Evolutionary conservation across 306 rosid genomes (phyloP).

Genomic region (Neltuma alba): DNA sequence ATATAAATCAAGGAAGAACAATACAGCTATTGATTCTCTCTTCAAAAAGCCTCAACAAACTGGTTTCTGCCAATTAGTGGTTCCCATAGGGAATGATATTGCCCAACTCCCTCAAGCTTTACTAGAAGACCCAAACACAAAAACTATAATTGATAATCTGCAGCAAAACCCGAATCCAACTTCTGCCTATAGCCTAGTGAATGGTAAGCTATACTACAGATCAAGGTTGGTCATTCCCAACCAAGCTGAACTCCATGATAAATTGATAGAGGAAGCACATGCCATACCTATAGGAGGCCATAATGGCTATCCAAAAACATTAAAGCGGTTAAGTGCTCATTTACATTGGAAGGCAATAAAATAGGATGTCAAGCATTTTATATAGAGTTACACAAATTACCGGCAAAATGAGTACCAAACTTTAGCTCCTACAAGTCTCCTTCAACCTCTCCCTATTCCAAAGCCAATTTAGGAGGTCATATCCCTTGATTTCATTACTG

Average conservation of each 20-base stretch:
- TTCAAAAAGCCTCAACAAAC: neutral
- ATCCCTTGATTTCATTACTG: neutral
- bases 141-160: no score
- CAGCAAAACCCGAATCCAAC: neutral
- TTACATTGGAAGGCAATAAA: neutral
- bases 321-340: neutral
- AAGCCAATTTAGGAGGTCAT: no score
- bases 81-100: neutral
- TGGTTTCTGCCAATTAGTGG: no score
- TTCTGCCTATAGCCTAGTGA: neutral
- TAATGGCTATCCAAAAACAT: neutral
- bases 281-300: neutral
- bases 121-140: neutral
- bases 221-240: neutral
- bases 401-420: neutral
- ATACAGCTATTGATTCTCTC: neutral
- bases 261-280: neutral
- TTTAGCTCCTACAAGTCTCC: neutral
- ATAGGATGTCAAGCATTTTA: neutral
- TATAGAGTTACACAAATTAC: no score
- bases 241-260: rapidly evolving
- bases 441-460: neutral
- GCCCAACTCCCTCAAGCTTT: neutral
- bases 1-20: neutral
- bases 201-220: no score